Evolutionary conservation across 225 moss, liverwort and hornwort genomes (phyloP).

Genomic region (Antitrichia curtipendula): DNA sequence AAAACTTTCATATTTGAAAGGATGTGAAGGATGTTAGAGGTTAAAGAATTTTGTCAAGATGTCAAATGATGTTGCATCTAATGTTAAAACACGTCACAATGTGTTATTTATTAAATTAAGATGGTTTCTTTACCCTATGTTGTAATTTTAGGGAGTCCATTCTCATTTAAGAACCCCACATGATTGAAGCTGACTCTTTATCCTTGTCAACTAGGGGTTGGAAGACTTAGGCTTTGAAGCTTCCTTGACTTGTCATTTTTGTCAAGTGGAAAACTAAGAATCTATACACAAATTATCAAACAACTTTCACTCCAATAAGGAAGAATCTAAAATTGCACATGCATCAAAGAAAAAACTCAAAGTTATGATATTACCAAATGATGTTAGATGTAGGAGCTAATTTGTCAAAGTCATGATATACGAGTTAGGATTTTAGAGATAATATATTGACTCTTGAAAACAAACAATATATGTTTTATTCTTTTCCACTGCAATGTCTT

Average conservation of each 20-base stretch:
- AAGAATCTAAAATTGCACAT: neutral
- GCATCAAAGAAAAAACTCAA: neutral
- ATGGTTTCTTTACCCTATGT: no score
- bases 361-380: no score
- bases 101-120: no score
- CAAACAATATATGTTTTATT: neutral
- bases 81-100: accelerated
- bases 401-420: no score
- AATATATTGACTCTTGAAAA: no score
- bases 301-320: neutral
- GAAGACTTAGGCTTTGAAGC: neutral
- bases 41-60: neutral
- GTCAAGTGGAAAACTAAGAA: neutral
- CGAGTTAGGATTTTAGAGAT: no score
- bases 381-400: no score
- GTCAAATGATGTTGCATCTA: no score
- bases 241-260: neutral
- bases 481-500: neutral
- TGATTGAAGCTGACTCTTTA: neutral
- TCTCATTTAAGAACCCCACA: no score
- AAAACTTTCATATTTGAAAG: neutral
- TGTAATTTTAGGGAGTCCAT: no score
- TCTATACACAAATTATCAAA: neutral
- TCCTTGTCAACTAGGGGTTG: neutral
- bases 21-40: neutral